Evolutionary conservation across 345 rosid genomes (phyloP).

Genomic region (Trapa incisa): DNA sequence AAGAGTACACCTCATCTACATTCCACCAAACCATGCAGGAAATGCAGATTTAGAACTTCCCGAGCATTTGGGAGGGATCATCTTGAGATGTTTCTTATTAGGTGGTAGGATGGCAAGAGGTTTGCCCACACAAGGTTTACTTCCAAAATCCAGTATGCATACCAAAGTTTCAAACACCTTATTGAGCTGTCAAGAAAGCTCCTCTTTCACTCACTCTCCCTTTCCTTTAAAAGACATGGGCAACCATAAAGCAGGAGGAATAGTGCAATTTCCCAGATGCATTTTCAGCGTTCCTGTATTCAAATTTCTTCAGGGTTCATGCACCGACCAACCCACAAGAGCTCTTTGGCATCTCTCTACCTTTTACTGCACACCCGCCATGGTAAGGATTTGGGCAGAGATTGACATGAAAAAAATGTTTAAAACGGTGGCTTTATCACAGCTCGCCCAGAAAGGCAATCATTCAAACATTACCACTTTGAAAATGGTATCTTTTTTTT

Average conservation of each 20-base stretch:
- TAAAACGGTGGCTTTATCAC: neutral
- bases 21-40: neutral
- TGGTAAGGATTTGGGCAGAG: too few relatives aligned
- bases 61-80: neutral
- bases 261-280: neutral
- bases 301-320: neutral
- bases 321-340: too few relatives aligned
- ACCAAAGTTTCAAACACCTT: neutral
- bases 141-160: neutral
- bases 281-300: neutral
- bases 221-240: neutral
- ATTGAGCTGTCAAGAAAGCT: neutral
- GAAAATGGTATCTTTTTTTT: too few relatives aligned
- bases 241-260: neutral
- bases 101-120: conserved; percentile 34
- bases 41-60: neutral
- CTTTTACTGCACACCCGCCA: too few relatives aligned
- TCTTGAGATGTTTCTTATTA: conserved; percentile 11
- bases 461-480: neutral
- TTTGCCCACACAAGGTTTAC: conserved; percentile 29
- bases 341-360: too few relatives aligned
- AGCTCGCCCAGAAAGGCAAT: neutral
- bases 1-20: conserved; percentile 64
- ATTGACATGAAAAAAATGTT: too few relatives aligned
- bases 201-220: neutral